Conservation (phyloP, 148 eudicot species). For the Amaranthus cruentus region DNA sequence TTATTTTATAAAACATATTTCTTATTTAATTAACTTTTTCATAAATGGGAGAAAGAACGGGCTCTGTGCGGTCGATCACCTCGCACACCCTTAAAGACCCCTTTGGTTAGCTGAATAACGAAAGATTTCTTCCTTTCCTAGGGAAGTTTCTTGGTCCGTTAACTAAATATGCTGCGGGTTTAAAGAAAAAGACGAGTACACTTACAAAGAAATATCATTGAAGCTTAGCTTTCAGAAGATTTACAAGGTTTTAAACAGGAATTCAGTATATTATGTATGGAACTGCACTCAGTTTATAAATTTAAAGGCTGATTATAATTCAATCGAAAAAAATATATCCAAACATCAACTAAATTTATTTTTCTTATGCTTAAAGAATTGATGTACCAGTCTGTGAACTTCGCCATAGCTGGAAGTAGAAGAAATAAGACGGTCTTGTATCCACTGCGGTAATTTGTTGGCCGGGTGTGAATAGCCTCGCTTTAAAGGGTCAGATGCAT, state of each 20-base stretch:
- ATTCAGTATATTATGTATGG: neutral
- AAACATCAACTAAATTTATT: slow-evolving; percentile 23
- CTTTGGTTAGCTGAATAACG: too few species aligned
- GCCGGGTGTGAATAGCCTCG: slow-evolving; percentile 58
- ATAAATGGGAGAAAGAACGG: too few species aligned
- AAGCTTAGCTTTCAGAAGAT: slow-evolving; percentile 1
- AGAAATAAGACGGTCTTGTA: slow-evolving; percentile 55
- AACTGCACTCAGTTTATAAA: neutral
- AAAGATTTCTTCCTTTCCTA: too few species aligned
- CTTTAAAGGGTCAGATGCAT: slow-evolving; percentile 52
- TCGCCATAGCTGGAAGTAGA: slow-evolving; percentile 57
- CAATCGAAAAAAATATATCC: neutral
- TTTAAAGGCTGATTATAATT: neutral
- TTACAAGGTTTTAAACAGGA: slow-evolving; percentile 3
- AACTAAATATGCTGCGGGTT: too few species aligned
- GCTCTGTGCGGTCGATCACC: too few species aligned
- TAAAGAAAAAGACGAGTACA: neutral
- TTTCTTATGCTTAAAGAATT: slow-evolving; percentile 75
- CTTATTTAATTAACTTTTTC: too few species aligned
- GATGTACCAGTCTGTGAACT: slow-evolving; percentile 69
- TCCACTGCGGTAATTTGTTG: slow-evolving; percentile 85
- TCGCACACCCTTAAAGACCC: too few species aligned
- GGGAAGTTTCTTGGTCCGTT: too few species aligned
- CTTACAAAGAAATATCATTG: neutral
- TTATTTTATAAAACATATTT: too few species aligned